phyloP scores from a whole-genome alignment of 331 rosid species.

The Ulmus americana region DNA sequence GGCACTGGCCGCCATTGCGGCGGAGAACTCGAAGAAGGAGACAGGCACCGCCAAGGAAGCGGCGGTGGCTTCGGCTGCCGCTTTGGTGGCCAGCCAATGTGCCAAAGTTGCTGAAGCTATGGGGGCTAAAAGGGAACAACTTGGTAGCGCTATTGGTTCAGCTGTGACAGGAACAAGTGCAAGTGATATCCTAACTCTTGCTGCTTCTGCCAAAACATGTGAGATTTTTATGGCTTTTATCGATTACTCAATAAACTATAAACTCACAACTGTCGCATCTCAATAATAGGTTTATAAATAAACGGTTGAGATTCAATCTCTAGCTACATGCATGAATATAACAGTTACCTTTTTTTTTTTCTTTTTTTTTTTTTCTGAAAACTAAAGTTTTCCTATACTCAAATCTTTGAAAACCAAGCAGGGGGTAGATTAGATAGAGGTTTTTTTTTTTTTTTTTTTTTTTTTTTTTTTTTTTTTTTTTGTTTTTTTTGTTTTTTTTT shows the following conservation, averaged over 20 bases:
- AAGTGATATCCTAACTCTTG: conserved; percentile 71
- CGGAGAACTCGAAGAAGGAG: conserved; percentile 44
- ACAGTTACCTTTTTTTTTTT: not conserved
- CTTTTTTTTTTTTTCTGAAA: not conserved
- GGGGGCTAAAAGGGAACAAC: conserved; percentile 78
- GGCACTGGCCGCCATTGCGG: conserved; percentile 80
- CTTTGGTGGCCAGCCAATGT: conserved; percentile 78
- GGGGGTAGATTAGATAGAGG: too few species aligned
- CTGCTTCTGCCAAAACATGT: conserved; percentile 92
- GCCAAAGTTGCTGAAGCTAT: conserved; percentile 96
- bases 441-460: too few species aligned
- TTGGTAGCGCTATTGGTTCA: conserved; percentile 51
- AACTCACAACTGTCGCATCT: too few species aligned
- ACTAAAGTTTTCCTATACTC: too few species aligned
- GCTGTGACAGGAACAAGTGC: conserved; percentile 63
- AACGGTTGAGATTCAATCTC: too few species aligned
- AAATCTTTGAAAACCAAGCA: too few species aligned
- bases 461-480: too few species aligned
- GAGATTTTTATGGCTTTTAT: not conserved
- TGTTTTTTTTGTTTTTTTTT: too few species aligned
- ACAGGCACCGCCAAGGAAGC: conserved; percentile 52
- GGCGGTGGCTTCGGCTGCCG: conserved; percentile 83
- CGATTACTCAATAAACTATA: not conserved
- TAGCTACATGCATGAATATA: too few species aligned
- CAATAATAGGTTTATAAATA: too few species aligned